Percentiles rank a stretch among this genome's conserved stretches.
Evolutionary conservation across 2,329 filamentous ascomycete genomes (phyloP).

Genomic region (Emmonsiellopsis sp.): DNA sequence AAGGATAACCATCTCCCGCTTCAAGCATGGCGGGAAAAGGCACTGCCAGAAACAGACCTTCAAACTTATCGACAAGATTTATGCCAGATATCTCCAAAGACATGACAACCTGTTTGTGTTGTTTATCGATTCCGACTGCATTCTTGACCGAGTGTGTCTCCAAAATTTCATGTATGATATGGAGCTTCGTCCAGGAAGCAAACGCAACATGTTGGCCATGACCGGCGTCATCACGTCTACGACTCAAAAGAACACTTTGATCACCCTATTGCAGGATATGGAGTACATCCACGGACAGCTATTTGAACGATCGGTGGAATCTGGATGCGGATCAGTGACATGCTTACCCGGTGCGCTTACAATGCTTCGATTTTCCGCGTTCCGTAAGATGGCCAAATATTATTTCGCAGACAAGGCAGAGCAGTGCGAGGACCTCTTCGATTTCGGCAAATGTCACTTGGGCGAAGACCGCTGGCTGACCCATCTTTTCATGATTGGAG

Average conservation of each 20-base stretch:
- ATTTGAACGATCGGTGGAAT: slow-evolving; percentile 92
- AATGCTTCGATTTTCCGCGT: slow-evolving; percentile 90
- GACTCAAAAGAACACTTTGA: slow-evolving; percentile 74
- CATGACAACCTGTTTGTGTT: slow-evolving; percentile 92
- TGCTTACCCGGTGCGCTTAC: slow-evolving; percentile 93
- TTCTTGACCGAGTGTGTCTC: slow-evolving; percentile 79
- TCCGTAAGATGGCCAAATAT: slow-evolving; percentile 93
- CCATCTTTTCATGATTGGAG: slow-evolving; percentile 97
- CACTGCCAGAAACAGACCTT: slow-evolving; percentile 91
- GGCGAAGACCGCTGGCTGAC: slow-evolving; percentile 96
- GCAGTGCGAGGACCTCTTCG: slow-evolving; percentile 89
- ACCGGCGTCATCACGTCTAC: slow-evolving; percentile 95
- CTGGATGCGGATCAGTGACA: slow-evolving; percentile 85
- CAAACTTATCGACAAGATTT: slow-evolving; percentile 86
- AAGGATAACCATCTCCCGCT: slow-evolving; percentile 82
- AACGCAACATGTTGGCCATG: slow-evolving; percentile 91
- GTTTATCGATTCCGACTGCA: slow-evolving; percentile 96
- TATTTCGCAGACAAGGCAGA: slow-evolving; percentile 97
- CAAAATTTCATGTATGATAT: slow-evolving; percentile 99
- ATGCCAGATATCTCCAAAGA: slow-evolving; percentile 71
- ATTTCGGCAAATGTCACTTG: slow-evolving; percentile 90
- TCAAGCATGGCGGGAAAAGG: slow-evolving; percentile 86
- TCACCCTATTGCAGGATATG: slow-evolving; percentile 93
- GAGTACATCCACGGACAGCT: slow-evolving; percentile 96
- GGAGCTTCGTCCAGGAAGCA: slow-evolving; percentile 89